Base-by-base conservation (phyloP, 2,329 filamentous ascomycete genomes). In the Akanthomyces muscarius region DNA sequence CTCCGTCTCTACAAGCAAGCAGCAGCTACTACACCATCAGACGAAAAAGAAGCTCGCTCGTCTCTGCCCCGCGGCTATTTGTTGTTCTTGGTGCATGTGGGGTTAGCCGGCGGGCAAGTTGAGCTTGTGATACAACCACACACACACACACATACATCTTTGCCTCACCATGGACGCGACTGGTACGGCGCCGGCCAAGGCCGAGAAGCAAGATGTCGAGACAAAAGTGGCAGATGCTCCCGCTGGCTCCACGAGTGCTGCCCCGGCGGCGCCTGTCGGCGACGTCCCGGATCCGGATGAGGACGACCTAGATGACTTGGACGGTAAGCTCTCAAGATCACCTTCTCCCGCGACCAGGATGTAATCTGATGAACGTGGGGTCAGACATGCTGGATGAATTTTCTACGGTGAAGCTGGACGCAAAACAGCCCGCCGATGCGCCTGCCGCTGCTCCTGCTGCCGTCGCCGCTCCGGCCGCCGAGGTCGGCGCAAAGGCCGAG, bases 301-400 rank as follows among this genome's bases (percentile, higher is more conserved):
- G 76, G 95, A 95, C 75, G 91, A 95, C 69, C 79, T 95, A 23
- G 91, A 97, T 71, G 95, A 98, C 71, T 80, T 99, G 51, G 95
- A 99, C 76, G 92, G 91, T 91, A 76, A 68, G 79, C 23, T n/a
- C 21, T 13, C 23, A 23, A 18, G 30, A 18, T 54, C 52, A 21
- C 18, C 38, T 53, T 51, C 14, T 25, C 21, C n/a, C 33, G 38
- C 5, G 5, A n/a, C 33, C 8, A 25, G 21, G 45, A 23, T n/a
- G 5, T 3, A 16, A n/a, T 16, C 30, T 36, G 7, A 21, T 61
- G 30, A 21, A 42, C 63, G 66, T 52, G n/a, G 23, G 21, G 28
- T 18, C 50, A 94, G 94, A 98, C 69, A 89, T 98, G 76, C 87
- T 99, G 30, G 92, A 97, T 72, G 90, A 97, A 67, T 99, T 99